Percentiles rank a stretch among this genome's conserved stretches.
phyloP scores from a whole-genome alignment of 495 filamentous ascomycete genomes.

The Aspergillus funiculosus region DNA sequence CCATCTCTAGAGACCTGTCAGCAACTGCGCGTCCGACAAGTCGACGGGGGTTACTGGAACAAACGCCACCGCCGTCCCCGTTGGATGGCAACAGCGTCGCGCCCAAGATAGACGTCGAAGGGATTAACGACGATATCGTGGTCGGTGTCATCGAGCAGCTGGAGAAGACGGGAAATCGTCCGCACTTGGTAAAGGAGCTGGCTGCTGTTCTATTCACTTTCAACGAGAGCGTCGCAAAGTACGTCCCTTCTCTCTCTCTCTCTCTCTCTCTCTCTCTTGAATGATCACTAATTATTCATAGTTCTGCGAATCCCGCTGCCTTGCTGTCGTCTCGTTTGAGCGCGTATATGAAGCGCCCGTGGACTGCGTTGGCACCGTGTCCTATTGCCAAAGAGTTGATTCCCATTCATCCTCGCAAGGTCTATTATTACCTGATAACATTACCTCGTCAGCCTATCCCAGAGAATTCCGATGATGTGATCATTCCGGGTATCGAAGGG shows the following conservation, averaged over 20 bases:
- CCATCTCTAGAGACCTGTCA: conserved; percentile 29
- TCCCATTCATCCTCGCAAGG: conserved; percentile 84
- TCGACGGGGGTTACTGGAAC: conserved; percentile 50
- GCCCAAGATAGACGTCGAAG: conserved; percentile 74
- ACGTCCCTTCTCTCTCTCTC: conserved; percentile 31
- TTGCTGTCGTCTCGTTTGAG: conserved; percentile 90
- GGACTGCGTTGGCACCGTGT: conserved; percentile 75
- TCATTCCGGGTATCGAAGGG: conserved; percentile 37
- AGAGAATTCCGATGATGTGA: conserved; percentile 55
- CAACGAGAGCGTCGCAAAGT: conserved; percentile 88
- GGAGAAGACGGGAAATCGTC: conserved; percentile 86
- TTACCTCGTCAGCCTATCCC: conserved; percentile 77
- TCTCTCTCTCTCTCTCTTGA: neutral
- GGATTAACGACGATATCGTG: conserved; percentile 92
- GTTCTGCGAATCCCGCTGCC: conserved; percentile 91
- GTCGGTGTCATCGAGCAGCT: conserved; percentile 86
- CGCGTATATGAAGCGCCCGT: conserved; percentile 81
- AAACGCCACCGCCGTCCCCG: conserved; percentile 87
- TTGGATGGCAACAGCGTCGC: conserved; percentile 43
- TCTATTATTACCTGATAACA: conserved; percentile 92
- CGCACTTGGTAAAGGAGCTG: conserved; percentile 91
- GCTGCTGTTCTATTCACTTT: conserved; percentile 69
- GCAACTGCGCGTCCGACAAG: conserved; percentile 43
- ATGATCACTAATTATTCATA: conserved; percentile 41
- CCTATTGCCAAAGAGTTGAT: conserved; percentile 90